Conservation (phyloP, 2,329 filamentous ascomycete species). For the Paradendryphiella salina region DNA sequence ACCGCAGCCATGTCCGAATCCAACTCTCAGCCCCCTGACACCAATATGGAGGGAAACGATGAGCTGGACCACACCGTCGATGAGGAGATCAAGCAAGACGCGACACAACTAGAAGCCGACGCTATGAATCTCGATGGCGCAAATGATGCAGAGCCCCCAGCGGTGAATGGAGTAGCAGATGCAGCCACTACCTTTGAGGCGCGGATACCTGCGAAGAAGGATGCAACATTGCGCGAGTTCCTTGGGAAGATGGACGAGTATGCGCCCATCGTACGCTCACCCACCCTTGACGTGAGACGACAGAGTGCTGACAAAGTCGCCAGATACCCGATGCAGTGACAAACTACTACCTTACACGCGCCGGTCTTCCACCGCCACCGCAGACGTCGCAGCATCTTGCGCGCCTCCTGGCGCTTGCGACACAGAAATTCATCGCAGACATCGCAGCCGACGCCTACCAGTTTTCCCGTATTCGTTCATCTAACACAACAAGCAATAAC, state of each 20-base stretch:
- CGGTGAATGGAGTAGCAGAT: constrained; percentile 46
- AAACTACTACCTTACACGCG: constrained; percentile 95
- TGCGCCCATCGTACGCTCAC: constrained; percentile 78
- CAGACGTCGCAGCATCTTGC: constrained; percentile 89
- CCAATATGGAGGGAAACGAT: constrained; percentile 41
- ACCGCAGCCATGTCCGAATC: constrained; percentile 40
- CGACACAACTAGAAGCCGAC: constrained; percentile 39
- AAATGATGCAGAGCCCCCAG: constrained; percentile 41
- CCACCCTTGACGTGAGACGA: not conserved
- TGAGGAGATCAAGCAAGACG: constrained; percentile 47
- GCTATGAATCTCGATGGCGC: constrained; percentile 50
- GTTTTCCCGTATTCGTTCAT: constrained; percentile 93
- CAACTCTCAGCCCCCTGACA: constrained; percentile 34
- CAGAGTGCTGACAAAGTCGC: constrained; percentile 16
- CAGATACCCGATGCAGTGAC: constrained; percentile 97
- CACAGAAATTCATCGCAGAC: constrained; percentile 97
- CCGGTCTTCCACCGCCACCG: constrained; percentile 88
- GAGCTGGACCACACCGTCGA: constrained; percentile 49
- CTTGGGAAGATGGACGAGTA: constrained; percentile 97
- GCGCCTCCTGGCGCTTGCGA: constrained; percentile 92
- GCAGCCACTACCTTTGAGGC: constrained; percentile 59
- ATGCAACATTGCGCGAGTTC: constrained; percentile 90
- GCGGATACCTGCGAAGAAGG: constrained; percentile 79
- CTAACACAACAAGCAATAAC: constrained; percentile 86
- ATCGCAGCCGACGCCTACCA: constrained; percentile 97